Conservation (phyloP, 1,139 yeast genomes). For the Barnettozyma hawaiiensis region DNA sequence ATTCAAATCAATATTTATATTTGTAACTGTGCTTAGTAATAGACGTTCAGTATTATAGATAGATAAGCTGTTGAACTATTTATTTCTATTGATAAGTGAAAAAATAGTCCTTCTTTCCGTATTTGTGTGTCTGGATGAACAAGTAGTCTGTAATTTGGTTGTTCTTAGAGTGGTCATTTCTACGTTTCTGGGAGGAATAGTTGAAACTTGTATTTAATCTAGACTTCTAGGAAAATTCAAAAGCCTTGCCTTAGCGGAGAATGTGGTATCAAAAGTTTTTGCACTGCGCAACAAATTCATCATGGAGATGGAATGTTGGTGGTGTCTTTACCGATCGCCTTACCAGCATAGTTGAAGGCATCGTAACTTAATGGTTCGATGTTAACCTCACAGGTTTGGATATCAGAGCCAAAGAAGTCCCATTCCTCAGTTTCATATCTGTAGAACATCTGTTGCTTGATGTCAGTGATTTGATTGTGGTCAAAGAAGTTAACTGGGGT, state of each 20-base stretch:
- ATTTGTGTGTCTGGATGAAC: too few relatives aligned
- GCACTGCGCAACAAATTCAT: conserved; percentile 3
- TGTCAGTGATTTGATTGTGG: conserved; percentile 20
- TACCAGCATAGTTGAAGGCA: conserved; percentile 17
- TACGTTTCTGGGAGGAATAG: too few relatives aligned
- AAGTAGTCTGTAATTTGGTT: too few relatives aligned
- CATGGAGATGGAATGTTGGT: conserved; percentile 21
- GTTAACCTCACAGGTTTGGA: conserved; percentile 16
- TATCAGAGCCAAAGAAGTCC: conserved; percentile 22
- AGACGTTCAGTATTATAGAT: too few relatives aligned
- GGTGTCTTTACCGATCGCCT: conserved; percentile 17
- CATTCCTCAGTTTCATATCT: conserved; percentile 17
- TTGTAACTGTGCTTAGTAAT: too few relatives aligned
- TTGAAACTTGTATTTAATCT: neutral
- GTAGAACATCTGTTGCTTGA: conserved; percentile 22
- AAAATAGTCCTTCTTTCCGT: too few relatives aligned
- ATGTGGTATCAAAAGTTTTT: neutral
- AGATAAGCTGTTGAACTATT: too few relatives aligned
- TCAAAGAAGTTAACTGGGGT: conserved; percentile 27
- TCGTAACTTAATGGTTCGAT: conserved; percentile 13
- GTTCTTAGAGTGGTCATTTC: too few relatives aligned
- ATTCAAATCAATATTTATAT: too few relatives aligned
- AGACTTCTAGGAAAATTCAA: neutral
- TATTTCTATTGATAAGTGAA: too few relatives aligned
- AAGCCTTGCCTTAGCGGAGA: neutral